A percentile compares a stretch with the other conserved stretches of the same genome.
Evolutionary conservation across 2,329 filamentous ascomycete species (phyloP).

Genomic region (Furcasterigmium sp.): DNA sequence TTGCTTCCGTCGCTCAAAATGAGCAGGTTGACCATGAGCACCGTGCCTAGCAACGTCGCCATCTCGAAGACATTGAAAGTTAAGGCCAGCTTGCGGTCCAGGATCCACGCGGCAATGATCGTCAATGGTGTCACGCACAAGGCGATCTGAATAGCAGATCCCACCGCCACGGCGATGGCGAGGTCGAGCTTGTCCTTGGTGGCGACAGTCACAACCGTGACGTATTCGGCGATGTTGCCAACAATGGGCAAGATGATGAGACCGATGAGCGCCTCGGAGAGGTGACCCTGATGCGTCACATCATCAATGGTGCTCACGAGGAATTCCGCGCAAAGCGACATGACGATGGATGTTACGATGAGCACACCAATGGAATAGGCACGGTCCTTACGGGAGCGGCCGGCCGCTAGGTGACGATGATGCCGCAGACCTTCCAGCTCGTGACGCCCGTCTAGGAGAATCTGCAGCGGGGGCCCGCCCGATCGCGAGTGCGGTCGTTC

Average conservation of each 20-base stretch:
- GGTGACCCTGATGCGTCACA: constrained; percentile 39
- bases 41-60: constrained; percentile 64
- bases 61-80: constrained; percentile 75
- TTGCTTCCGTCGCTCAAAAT: constrained; percentile 68
- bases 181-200: constrained; percentile 57
- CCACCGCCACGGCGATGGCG: constrained; percentile 55
- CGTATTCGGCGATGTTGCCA: constrained; percentile 58
- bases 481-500: neutral
- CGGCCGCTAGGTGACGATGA: neutral
- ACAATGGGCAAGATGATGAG: constrained; percentile 58
- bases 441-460: neutral
- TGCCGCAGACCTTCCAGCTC: neutral
- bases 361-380: constrained; percentile 44
- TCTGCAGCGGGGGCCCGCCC: neutral
- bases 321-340: constrained; percentile 57
- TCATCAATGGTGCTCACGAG: constrained; percentile 55
- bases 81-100: constrained; percentile 53
- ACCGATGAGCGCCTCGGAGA: constrained; percentile 55
- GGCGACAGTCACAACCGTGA: constrained; percentile 56
- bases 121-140: constrained; percentile 56
- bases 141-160: constrained; percentile 57
- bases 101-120: constrained; percentile 54
- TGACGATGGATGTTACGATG: constrained; percentile 46
- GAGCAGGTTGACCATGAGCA: constrained; percentile 70
- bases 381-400: constrained; percentile 6